These are phyloP conservation scores for Trichosporon faecale DNA, from an alignment of 1,284 basidiomycete species.

Conservation along the genomic window DNA sequence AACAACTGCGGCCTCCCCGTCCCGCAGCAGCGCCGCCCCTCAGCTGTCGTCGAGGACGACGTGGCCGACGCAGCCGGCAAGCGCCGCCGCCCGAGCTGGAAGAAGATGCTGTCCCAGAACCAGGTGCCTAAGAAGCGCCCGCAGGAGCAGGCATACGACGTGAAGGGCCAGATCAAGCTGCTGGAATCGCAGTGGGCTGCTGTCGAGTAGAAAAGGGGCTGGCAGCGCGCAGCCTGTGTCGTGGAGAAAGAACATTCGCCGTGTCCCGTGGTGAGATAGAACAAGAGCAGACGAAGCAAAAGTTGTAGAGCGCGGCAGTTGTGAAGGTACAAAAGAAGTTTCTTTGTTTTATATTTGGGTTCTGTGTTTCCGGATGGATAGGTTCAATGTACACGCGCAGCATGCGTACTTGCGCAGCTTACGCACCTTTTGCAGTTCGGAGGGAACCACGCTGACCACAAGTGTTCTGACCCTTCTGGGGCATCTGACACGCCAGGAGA, in stretches of 20 bases:
- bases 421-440: too few species aligned
- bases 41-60: neutral
- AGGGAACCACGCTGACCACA: too few species aligned
- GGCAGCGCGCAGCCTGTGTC: too few species aligned
- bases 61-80: neutral
- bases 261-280: too few species aligned
- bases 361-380: neutral
- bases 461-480: too few species aligned
- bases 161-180: neutral
- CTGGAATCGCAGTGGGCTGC: conserved; percentile 1
- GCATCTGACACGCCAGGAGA: neutral
- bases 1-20: conserved; percentile 1
- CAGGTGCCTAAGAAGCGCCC: conserved; percentile 1
- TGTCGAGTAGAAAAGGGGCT: too few species aligned
- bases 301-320: neutral
- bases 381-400: neutral
- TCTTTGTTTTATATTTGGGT: neutral
- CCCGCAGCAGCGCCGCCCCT: neutral
- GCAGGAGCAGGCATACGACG: conserved; percentile 1
- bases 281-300: neutral
- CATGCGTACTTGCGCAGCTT: neutral
- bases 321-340: neutral
- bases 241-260: too few species aligned
- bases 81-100: conserved; percentile 5
- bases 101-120: neutral